Percentiles rank a stretch among this genome's conserved stretches.
These are phyloP conservation scores for Achaetomiella virescens DNA, from an alignment of 495 filamentous ascomycete species.

Conservation along the genomic window DNA sequence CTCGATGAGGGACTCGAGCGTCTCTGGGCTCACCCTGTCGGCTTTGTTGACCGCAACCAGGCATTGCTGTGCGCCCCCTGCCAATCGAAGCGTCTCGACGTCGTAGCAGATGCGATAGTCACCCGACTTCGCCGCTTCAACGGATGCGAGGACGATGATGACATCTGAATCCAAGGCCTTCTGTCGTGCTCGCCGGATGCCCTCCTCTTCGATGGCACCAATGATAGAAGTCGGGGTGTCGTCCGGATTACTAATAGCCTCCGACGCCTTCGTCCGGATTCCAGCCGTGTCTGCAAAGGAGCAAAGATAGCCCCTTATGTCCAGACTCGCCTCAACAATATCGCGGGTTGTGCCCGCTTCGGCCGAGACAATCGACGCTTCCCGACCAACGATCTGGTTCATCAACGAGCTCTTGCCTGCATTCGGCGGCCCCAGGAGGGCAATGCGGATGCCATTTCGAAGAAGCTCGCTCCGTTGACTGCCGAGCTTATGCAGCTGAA, in stretches of 20 bases:
- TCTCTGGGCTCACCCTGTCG: conserved; percentile 47
- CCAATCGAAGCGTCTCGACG: conserved; percentile 40
- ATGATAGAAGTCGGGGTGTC: conserved; percentile 31
- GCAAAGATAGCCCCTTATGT: conserved; percentile 83
- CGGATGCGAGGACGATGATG: conserved; percentile 69
- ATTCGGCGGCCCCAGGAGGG: conserved; percentile 86
- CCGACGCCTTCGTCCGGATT: conserved; percentile 44
- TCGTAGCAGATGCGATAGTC: conserved; percentile 41
- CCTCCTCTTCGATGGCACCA: conserved; percentile 79
- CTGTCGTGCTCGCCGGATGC: conserved; percentile 77
- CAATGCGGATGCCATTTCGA: conserved; percentile 76
- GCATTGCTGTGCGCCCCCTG: conserved; percentile 50
- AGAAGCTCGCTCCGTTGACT: conserved; percentile 80
- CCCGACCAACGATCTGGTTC: conserved; percentile 84
- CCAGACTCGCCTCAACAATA: conserved; percentile 86
- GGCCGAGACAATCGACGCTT: conserved; percentile 87
- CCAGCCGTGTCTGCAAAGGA: conserved; percentile 91
- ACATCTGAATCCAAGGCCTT: conserved; percentile 81
- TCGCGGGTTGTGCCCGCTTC: conserved; percentile 93
- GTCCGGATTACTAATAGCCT: not conserved
- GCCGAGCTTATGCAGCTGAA: conserved; percentile 64
- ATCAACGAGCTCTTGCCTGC: conserved; percentile 91
- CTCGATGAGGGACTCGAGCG: conserved; percentile 23
- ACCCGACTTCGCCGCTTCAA: conserved; percentile 46
- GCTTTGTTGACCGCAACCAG: conserved; percentile 79